Evolutionary conservation across 495 filamentous ascomycete genomes (phyloP).

Genomic region (Penicillium maclennaniae): DNA sequence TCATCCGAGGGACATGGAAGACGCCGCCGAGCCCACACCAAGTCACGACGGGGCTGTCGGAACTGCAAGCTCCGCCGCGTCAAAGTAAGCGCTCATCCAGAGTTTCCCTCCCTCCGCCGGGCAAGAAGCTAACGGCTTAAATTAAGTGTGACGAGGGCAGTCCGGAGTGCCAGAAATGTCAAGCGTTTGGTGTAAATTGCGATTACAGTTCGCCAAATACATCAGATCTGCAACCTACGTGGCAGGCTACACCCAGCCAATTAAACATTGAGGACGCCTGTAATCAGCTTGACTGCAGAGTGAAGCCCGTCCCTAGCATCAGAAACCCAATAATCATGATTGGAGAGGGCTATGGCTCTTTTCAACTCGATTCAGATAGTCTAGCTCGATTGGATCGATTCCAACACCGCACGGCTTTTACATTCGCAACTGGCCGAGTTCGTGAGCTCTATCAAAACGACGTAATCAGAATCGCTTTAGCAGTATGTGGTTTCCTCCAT

Average conservation of each 20-base stretch:
- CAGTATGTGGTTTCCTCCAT: not conserved
- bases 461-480: conserved; percentile 9
- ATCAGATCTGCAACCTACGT: conserved; percentile 28
- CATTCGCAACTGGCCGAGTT: conserved; percentile 19
- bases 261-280: conserved; percentile 4
- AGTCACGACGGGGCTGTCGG: conserved; percentile 37
- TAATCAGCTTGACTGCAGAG: conserved; percentile 7
- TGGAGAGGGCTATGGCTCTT: conserved; percentile 17
- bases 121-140: not conserved
- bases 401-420: conserved; percentile 24
- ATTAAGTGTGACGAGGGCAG: conserved; percentile 37
- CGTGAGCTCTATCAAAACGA: conserved; percentile 13
- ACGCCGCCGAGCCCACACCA: conserved; percentile 22
- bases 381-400: conserved; percentile 28
- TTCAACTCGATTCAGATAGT: conserved; percentile 21
- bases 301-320: not conserved
- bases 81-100: conserved; percentile 26
- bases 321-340: conserved; percentile 2
- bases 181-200: conserved; percentile 33
- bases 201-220: conserved; percentile 24
- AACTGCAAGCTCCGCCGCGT: conserved; percentile 43
- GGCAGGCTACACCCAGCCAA: conserved; percentile 1
- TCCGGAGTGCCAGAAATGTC: conserved; percentile 35
- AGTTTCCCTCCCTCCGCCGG: not conserved
- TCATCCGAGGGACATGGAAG: not conserved